phyloP scores from a whole-genome alignment of 805 yeast species.

The Starmerella gropengiesseri region DNA sequence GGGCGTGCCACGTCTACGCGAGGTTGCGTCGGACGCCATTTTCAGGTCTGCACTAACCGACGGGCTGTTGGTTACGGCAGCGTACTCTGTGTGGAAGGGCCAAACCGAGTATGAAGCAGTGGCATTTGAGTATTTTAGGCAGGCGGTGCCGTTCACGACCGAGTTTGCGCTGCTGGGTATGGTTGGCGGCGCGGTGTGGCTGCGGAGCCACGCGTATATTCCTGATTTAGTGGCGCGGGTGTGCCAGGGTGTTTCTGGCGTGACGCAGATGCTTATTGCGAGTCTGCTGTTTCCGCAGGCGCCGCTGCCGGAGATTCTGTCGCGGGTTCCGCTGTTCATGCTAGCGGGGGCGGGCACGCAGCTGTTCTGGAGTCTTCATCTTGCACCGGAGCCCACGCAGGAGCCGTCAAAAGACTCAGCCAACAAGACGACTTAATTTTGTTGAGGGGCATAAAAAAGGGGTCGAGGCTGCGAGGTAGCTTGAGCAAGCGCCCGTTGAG shows the following conservation, averaged over 20 bases:
- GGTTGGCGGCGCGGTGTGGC: not conserved
- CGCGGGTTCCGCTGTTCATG: not conserved
- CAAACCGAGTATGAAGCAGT: not conserved
- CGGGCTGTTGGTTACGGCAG: slow-evolving; percentile 1
- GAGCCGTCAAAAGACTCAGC: not conserved
- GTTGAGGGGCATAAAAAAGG: no score
- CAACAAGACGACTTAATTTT: no score
- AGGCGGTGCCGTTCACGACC: not conserved
- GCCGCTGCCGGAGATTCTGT: not conserved
- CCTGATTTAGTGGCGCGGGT: not conserved
- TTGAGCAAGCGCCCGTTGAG: no score
- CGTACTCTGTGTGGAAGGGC: not conserved
- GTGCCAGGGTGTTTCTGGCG: not conserved
- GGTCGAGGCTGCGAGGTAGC: no score
- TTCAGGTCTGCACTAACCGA: not conserved
- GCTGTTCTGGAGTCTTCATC: not conserved
- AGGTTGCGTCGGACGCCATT: not conserved
- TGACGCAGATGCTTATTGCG: not conserved
- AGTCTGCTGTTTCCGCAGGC: not conserved
- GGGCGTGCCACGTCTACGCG: not conserved
- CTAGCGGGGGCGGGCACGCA: not conserved
- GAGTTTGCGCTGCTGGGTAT: not conserved
- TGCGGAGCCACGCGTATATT: not conserved
- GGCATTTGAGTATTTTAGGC: not conserved
- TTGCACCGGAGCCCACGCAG: not conserved